Conservation (phyloP, 1,284 basidiomycete species). For the Pulchroboletus neoregius region DNA sequence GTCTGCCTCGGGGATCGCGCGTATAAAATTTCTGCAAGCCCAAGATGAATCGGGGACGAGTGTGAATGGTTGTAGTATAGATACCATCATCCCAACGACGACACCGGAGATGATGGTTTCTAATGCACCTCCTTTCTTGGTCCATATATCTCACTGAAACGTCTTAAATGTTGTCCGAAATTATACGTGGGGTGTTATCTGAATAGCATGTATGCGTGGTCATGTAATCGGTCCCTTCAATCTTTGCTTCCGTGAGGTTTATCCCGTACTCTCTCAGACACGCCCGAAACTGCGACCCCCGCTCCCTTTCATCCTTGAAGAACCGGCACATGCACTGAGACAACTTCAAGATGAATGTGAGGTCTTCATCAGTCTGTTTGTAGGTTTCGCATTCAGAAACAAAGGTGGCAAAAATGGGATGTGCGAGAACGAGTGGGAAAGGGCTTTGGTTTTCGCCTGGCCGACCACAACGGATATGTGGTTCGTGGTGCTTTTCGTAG, state of each 20-base stretch:
- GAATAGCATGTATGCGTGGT: no score
- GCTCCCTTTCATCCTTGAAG: neutral
- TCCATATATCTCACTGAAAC: no score
- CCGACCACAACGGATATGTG: neutral
- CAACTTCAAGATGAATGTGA: no score
- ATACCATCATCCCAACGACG: neutral
- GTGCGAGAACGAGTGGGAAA: no score
- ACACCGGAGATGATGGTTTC: no score
- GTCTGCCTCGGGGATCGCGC: neutral
- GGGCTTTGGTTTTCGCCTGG: neutral
- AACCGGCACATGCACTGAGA: no score
- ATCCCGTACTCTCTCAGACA: neutral
- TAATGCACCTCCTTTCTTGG: no score
- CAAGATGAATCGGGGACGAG: slow-evolving; percentile 11
- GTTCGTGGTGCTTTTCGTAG: neutral
- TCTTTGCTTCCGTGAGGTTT: neutral
- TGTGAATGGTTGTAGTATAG: neutral
- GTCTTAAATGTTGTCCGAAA: no score
- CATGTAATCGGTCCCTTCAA: neutral
- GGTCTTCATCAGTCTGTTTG: no score
- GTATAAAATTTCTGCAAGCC: slow-evolving; percentile 5
- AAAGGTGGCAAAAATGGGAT: no score
- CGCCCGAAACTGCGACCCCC: neutral
- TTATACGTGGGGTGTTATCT: no score
- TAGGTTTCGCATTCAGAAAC: no score